Percentiles rank a stretch among this genome's conserved stretches.
Evolutionary conservation across 495 filamentous ascomycete genomes (phyloP).

Genomic region (Lasiosphaeriaceae sp.): DNA sequence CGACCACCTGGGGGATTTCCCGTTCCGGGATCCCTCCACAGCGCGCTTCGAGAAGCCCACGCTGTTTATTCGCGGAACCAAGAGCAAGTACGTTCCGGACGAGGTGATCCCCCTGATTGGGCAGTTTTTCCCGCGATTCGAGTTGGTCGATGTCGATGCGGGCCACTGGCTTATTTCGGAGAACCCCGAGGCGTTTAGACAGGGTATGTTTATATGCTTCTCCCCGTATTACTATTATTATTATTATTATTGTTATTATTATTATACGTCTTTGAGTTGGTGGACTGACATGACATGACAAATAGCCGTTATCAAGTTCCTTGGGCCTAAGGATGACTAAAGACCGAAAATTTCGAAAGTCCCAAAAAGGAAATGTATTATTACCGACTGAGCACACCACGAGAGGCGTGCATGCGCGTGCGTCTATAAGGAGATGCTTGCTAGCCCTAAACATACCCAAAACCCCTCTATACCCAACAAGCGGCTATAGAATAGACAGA

Average conservation of each 20-base stretch:
- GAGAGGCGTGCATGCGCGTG: too few relatives aligned
- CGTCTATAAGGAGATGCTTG: too few relatives aligned
- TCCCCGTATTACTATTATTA: too few relatives aligned
- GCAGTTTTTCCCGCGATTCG: constrained; percentile 81
- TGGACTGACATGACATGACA: too few relatives aligned
- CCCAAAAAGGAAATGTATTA: not conserved
- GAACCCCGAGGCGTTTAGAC: constrained; percentile 80
- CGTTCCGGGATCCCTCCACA: constrained; percentile 62
- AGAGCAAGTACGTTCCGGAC: constrained; percentile 80
- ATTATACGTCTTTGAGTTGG: too few relatives aligned
- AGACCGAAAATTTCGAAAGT: not conserved
- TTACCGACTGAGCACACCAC: not conserved
- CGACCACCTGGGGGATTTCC: constrained; percentile 75
- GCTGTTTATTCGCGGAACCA: constrained; percentile 78
- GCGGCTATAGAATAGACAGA: not conserved
- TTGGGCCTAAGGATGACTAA: constrained; percentile 54
- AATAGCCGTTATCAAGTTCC: constrained; percentile 59
- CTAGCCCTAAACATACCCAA: too few relatives aligned
- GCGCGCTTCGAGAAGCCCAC: constrained; percentile 69
- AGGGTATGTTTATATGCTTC: constrained; percentile 61
- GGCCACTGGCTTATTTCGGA: constrained; percentile 96
- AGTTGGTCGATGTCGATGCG: constrained; percentile 74
- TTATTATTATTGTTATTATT: too few relatives aligned
- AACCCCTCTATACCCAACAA: too few relatives aligned
- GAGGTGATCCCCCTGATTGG: constrained; percentile 85